A percentile compares a stretch with the other conserved stretches of the same genome.
Conservation (phyloP, 2,329 filamentous ascomycete genomes). For the Tolypocladium sp. region DNA sequence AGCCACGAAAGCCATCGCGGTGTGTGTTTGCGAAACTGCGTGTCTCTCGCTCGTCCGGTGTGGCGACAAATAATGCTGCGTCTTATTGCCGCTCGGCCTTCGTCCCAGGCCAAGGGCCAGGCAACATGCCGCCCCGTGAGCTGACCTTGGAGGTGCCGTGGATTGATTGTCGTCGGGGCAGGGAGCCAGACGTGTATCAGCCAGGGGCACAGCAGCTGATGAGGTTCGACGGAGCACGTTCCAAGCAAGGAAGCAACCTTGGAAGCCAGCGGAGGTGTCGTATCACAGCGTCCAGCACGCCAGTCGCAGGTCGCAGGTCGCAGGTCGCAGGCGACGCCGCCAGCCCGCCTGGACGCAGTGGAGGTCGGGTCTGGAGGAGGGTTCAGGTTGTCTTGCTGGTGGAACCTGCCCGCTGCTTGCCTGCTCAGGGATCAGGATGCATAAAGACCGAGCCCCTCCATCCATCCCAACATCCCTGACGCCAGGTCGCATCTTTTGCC, state of each 20-base stretch:
- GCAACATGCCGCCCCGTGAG: not conserved
- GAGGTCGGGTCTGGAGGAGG: not conserved
- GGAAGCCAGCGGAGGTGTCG: not conserved
- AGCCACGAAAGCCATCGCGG: not conserved
- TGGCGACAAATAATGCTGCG: not conserved
- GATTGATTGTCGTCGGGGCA: not conserved
- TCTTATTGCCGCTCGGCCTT: not conserved
- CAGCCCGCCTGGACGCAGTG: too few relatives aligned
- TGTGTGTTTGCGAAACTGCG: not conserved
- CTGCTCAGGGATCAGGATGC: not conserved
- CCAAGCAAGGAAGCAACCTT: not conserved
- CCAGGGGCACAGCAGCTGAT: not conserved
- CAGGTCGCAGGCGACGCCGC: not conserved
- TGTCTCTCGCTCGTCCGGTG: not conserved
- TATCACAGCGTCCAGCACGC: not conserved
- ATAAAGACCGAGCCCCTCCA: constrained; percentile 6
- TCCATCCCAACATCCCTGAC: constrained; percentile 5
- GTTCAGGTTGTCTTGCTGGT: not conserved
- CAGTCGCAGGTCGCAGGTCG: not conserved
- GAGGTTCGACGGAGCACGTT: not conserved
- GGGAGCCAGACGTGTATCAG: not conserved
- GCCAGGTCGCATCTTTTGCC: not conserved
- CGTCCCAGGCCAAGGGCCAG: not conserved
- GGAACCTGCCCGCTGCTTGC: not conserved
- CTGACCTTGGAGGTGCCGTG: not conserved